These are phyloP conservation scores for Komagataella pseudopastoris DNA, from an alignment of 805 yeast species.

Conservation along the genomic window DNA sequence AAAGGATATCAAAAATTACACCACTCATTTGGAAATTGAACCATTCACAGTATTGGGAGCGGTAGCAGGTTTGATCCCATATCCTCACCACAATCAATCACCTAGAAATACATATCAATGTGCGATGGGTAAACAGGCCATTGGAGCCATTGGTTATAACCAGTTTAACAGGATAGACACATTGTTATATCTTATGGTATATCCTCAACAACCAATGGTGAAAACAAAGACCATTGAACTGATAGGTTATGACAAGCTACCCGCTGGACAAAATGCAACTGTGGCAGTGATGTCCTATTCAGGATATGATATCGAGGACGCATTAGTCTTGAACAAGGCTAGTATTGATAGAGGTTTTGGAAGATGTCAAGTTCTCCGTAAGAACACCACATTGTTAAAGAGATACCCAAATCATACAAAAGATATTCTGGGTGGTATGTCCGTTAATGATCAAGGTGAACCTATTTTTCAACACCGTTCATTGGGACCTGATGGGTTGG, in stretches of 20 bases:
- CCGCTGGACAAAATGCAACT: conserved; percentile 98
- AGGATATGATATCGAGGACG: conserved; percentile 99
- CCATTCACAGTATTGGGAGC: conserved; percentile 90
- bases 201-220: conserved; percentile 99
- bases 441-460: conserved; percentile 67
- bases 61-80: conserved; percentile 85
- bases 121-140: conserved; percentile 99
- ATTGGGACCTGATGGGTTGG: conserved; percentile 89
- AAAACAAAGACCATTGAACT: conserved; percentile 94
- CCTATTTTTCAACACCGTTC: conserved; percentile 82
- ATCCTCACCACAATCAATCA: conserved; percentile 86
- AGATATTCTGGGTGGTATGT: conserved; percentile 85
- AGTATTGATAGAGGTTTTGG: conserved; percentile 96
- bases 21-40: conserved; percentile 91
- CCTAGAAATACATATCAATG: conserved; percentile 90
- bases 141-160: conserved; percentile 96
- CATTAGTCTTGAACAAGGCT: conserved; percentile 84
- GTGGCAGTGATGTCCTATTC: conserved; percentile 99
- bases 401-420: conserved; percentile 89
- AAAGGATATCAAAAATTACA: conserved; percentile 34
- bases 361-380: conserved; percentile 89
- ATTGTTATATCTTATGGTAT: conserved; percentile 86
- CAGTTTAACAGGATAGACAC: conserved; percentile 95
- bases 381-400: conserved; percentile 80
- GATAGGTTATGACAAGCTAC: conserved; percentile 88